These are phyloP conservation scores for Tetrastigma voinierianum DNA, from an alignment of 164 flowering plant genomes.

Conservation along the genomic window DNA sequence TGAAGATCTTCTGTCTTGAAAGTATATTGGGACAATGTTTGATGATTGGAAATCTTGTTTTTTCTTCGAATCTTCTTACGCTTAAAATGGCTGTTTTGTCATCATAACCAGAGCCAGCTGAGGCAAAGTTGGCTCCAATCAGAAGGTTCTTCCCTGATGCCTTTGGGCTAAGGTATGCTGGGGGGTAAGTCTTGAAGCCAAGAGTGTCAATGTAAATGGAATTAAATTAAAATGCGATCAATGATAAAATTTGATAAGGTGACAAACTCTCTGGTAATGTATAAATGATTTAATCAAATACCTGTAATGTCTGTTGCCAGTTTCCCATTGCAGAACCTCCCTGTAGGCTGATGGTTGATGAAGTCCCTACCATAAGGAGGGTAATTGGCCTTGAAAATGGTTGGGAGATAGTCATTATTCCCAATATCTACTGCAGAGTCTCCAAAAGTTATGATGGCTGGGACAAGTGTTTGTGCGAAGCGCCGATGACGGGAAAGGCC, in stretches of 20 bases:
- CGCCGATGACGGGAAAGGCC: conserved; percentile 1
- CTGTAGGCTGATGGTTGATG: conserved; percentile 59
- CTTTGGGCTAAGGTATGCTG: conserved; percentile 85
- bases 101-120: conserved; percentile 91
- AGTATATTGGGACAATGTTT: too few relatives aligned
- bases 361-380: conserved; percentile 96
- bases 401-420: conserved; percentile 76
- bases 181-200: conserved; percentile 74
- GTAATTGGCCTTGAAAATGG: conserved; percentile 77
- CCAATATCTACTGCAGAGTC: conserved; percentile 93
- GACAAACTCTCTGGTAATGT: not conserved
- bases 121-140: conserved; percentile 89
- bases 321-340: conserved; percentile 96
- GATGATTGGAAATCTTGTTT: too few relatives aligned
- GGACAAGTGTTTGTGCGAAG: conserved; percentile 46
- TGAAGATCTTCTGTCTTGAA: too few relatives aligned
- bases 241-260: not conserved
- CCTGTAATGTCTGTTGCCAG: conserved; percentile 94
- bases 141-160: conserved; percentile 91
- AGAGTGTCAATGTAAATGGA: conserved; percentile 65
- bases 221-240: not conserved
- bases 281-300: not conserved
- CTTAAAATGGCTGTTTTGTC: conserved; percentile 61
- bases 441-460: conserved; percentile 84
- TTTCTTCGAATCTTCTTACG: conserved; percentile 34